These are phyloP conservation scores for Hapsidospora chrysogenum DNA, from an alignment of 495 filamentous ascomycete genomes.

Conservation along the genomic window DNA sequence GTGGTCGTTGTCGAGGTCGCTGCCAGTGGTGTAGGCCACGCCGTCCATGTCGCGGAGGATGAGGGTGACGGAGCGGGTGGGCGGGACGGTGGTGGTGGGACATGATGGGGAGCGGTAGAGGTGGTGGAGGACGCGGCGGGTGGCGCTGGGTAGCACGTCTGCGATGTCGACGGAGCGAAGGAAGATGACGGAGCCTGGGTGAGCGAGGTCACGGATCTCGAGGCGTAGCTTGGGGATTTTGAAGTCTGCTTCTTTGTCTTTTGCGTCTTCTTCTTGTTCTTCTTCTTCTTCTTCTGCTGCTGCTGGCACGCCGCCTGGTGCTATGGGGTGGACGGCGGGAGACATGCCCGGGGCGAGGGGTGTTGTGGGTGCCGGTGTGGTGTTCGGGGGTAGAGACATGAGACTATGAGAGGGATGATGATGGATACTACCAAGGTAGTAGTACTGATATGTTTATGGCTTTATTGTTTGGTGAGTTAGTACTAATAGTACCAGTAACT, in stretches of 20 bases:
- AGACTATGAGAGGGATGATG: background rate
- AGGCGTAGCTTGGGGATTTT: conserved; percentile 51
- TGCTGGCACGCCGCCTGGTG: background rate
- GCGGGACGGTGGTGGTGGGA: conserved; percentile 21
- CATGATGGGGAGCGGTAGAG: conserved; percentile 37
- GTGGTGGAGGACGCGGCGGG: conserved; percentile 45
- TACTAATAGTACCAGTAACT: too few species aligned
- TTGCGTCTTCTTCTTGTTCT: background rate
- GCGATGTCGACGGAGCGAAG: conserved; percentile 39
- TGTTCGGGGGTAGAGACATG: conserved; percentile 13
- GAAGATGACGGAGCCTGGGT: conserved; percentile 45
- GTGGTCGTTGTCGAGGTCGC: conserved; percentile 69
- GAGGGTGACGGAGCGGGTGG: conserved; percentile 68
- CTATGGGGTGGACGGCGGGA: background rate
- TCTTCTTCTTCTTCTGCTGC: too few species aligned
- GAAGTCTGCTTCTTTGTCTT: conserved; percentile 9
- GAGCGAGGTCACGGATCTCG: conserved; percentile 50
- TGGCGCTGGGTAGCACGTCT: conserved; percentile 38
- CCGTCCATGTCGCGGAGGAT: conserved; percentile 63
- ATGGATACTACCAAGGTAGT: too few species aligned
- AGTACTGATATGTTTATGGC: too few species aligned
- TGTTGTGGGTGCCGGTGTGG: conserved; percentile 13
- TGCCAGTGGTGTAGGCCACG: conserved; percentile 78
- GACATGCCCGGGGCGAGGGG: conserved; percentile 15
- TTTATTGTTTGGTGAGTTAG: too few species aligned